Evolutionary conservation across 176 grass and related monocot species (phyloP), one percentile per base, ranked within the genome.

Genomic region (Tuctoria greenei): DNA sequence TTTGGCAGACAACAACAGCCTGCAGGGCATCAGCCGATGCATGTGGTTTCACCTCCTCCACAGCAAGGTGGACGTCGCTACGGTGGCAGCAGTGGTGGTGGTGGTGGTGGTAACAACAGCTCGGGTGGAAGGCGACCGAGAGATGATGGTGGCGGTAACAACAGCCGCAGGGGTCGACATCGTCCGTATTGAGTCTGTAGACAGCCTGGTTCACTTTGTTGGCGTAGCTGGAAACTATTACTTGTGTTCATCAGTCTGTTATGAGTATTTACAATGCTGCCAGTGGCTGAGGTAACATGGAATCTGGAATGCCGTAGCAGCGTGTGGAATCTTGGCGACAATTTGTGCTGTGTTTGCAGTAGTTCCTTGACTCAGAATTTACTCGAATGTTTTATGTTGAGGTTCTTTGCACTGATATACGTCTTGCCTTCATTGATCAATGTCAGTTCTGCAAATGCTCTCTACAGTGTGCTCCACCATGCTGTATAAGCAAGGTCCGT

Each of bases 1-100:
- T 65, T 77, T 60, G 41, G 49, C 79, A 87, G 85, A 35, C 85
- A 85, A 35, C 85, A 85, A 79, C 83, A 90, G 49, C 47, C 79
- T 78, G 67, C 66, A 40, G 73, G 69, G 38, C 78, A 82, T 45
- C 62, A 68, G 20, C 24, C 47, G 25, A n/a, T 82, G 18, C 42
- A n/a, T 56, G 65, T 79, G 5, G 23, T 27, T 13, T 73, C 88
- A 8, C 83, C 79, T 34, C 31, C 69, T 1, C 57, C 83, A 7
- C 83, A 78, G 13, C 79, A 78, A 55, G 57, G 0, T 55, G 69
- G 42, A 10, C 75, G n/a, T 8, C 75, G 43, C 35, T 35, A 72
- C 13, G 41, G 85, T 1, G 44, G 84, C 28, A 40, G 54, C 0
- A 15, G 66, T 1, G 20, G 79, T 36, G 73, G 40, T 9, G 61